Conservation (phyloP, 2,329 filamentous ascomycete species). For the Diaporthe australafricana region DNA sequence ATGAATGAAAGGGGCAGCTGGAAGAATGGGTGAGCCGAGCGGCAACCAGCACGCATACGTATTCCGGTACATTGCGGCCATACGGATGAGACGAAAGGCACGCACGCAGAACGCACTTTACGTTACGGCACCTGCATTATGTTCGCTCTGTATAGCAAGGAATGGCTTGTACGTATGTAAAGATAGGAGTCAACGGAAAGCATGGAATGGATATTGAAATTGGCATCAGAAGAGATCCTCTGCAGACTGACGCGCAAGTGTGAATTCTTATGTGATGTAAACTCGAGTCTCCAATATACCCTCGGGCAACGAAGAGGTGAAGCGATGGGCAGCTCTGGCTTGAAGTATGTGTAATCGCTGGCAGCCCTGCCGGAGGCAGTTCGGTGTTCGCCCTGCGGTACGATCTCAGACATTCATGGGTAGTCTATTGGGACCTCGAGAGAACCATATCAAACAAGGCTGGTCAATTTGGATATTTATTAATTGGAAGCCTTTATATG, state of each 20-base stretch:
- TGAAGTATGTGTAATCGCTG: background rate
- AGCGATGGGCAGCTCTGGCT: background rate
- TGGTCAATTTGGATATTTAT: background rate
- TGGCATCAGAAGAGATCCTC: background rate
- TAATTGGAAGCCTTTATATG: background rate
- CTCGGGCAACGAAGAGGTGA: background rate
- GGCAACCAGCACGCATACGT: constrained; percentile 25
- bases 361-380: background rate
- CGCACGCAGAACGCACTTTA: constrained; percentile 32
- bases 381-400: background rate
- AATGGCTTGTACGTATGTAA: constrained; percentile 36
- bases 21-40: constrained; percentile 20
- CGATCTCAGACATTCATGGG: background rate
- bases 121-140: constrained; percentile 29
- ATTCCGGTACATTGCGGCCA: constrained; percentile 21
- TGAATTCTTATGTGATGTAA: background rate
- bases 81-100: constrained; percentile 35
- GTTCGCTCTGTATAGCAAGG: constrained; percentile 27
- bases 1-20: constrained; percentile 17
- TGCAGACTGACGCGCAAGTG: background rate
- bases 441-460: background rate
- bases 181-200: constrained; percentile 31
- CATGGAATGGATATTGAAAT: constrained; percentile 34
- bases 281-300: background rate
- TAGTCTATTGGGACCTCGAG: background rate